Base-by-base conservation (phyloP, 2,329 filamentous ascomycete species). In the Talaromyces sp. region DNA sequence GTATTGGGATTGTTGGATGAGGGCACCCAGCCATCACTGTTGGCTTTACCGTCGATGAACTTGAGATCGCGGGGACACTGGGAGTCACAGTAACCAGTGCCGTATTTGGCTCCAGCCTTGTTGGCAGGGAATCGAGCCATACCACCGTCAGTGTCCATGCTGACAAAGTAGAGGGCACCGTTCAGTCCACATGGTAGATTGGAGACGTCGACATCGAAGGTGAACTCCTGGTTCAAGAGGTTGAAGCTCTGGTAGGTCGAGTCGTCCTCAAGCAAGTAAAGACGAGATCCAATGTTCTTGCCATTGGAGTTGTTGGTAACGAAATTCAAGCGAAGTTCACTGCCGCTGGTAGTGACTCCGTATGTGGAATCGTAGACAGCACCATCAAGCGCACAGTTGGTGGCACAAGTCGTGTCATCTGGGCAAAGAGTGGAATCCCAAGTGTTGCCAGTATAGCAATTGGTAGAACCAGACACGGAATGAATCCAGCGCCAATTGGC, bases 171-270 rank as follows among this genome's bases (percentile, higher is more conserved):
- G 43, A 90, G 75, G 41, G 87, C 87, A 51, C 86, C 87, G 72
- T 90, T 90, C 54, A 90, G 74, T 55, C 87, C 87, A 65, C 87
- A 90, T 54, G 82, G 82, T n/a, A 88, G 76, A 62, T 81, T 80
- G 35, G 86, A 88, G 37, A 88, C 82, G 66, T 90, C 87, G 22
- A 89, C 86, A 50, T 89, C 86, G 57, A 90, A 88, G 49, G 85
- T 86, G 73, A 90, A 86, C 71, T 90, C 87, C 66, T 86, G 80
- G 71, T 84, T 84, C 49, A 85, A 77, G 52, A 89, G 77, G 54
- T 83, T 79, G 74, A 89, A 86, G 66, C 82, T 80, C 74, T 88
- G 75, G 71, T 90, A 90, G 54, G 80, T 82, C 60, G 76, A 77
- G 42, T 85, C 81, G 47, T 78, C 75, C 62, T 81, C 80, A 76